These are phyloP conservation scores for Jatropha curcas DNA, from an alignment of 345 rosid species.

Conservation along the genomic window DNA sequence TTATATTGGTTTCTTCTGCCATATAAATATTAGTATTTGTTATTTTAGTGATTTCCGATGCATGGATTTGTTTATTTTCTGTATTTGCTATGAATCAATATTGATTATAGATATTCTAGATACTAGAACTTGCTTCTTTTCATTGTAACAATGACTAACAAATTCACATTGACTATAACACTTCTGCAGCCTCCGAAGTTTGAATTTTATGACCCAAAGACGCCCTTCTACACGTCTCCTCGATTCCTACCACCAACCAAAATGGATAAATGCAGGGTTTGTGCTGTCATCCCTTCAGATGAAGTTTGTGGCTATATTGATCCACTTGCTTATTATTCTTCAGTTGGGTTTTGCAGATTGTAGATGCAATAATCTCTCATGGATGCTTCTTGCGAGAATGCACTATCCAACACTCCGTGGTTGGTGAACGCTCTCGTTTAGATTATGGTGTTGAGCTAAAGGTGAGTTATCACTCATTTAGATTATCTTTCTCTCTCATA, in stretches of 20 bases:
- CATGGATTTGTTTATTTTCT: neutral
- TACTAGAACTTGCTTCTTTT: neutral
- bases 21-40: neutral
- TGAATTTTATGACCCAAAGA: constrained; percentile 82
- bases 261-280: constrained; percentile 78
- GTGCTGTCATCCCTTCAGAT: constrained; percentile 22
- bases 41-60: neutral
- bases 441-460: constrained; percentile 84
- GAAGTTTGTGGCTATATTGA: constrained; percentile 11
- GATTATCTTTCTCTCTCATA: neutral
- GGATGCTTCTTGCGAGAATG: constrained; percentile 97
- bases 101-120: neutral
- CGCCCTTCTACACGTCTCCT: constrained; percentile 93
- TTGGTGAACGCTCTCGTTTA: constrained; percentile 88
- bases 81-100: neutral
- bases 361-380: constrained; percentile 82
- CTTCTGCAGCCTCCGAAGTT: constrained; percentile 66
- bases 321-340: constrained; percentile 20
- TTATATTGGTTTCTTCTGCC: too few relatives aligned
- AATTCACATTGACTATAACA: neutral
- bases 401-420: constrained; percentile 64
- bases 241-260: constrained; percentile 87
- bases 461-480: constrained; percentile 37
- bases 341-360: constrained; percentile 47
- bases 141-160: neutral